Percentiles rank a stretch among this genome's conserved stretches.
Evolutionary conservation across 495 filamentous ascomycete genomes (phyloP).

Genomic region (Annulohypoxylon stygium): DNA sequence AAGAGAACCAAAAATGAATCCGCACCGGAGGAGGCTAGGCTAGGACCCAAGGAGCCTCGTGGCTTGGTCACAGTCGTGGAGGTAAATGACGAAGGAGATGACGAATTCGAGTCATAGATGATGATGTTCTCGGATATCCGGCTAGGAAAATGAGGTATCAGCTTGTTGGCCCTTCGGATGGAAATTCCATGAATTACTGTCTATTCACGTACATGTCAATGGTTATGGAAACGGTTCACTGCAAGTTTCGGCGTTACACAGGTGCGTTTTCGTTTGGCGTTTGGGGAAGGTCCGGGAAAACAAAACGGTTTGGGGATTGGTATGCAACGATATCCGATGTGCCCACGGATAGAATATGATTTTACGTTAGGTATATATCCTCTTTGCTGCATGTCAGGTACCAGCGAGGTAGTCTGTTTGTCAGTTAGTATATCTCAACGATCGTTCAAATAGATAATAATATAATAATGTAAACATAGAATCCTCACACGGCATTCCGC

Average conservation of each 20-base stretch:
- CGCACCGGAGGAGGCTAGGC: conserved; percentile 24
- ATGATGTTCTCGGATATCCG: neutral
- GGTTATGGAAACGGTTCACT: conserved; percentile 6
- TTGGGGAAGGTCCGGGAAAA: conserved; percentile 10
- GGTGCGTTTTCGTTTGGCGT: conserved; percentile 25
- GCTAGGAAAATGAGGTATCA: neutral
- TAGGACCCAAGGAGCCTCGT: neutral
- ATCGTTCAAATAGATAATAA: conserved; percentile 34
- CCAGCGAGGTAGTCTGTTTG: conserved; percentile 28
- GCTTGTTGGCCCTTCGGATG: neutral
- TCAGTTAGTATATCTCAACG: conserved; percentile 23
- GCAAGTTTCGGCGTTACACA: conserved; percentile 20
- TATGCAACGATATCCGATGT: conserved; percentile 38
- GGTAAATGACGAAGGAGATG: conserved; percentile 12
- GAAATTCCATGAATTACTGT: conserved; percentile 28
- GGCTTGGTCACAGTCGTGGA: neutral
- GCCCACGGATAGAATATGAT: conserved; percentile 22
- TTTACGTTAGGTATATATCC: conserved; percentile 14
- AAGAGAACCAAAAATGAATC: conserved; percentile 54
- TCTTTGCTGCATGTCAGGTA: conserved; percentile 18
- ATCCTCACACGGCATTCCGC: neutral
- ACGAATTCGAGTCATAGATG: conserved; percentile 11
- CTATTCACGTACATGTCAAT: conserved; percentile 1
- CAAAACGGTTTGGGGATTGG: conserved; percentile 29
- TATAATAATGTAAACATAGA: conserved; percentile 22